phyloP scores from a whole-genome alignment of 495 filamentous ascomycete genomes.

The Podospora appendiculata region DNA sequence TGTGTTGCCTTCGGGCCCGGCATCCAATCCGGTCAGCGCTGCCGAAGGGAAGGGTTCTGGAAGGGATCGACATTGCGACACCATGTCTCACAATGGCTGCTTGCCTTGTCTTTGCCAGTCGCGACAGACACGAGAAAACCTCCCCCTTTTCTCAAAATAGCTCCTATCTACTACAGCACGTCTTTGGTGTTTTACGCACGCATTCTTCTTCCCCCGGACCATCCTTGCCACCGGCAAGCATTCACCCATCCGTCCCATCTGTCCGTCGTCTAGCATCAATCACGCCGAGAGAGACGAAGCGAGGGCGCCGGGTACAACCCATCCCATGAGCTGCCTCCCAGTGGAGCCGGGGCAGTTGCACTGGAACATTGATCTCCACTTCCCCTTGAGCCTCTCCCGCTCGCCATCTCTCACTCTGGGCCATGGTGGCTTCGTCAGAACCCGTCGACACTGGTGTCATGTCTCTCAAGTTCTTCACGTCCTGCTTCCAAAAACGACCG shows the following conservation, averaged over 20 bases:
- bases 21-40: too few species aligned
- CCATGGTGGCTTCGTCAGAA: slow-evolving; percentile 2
- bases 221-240: too few species aligned
- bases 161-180: not conserved
- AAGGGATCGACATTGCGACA: slow-evolving; percentile 23
- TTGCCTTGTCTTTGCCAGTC: not conserved
- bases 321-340: slow-evolving; percentile 1
- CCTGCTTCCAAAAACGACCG: slow-evolving; percentile 19
- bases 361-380: slow-evolving; percentile 3
- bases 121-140: not conserved
- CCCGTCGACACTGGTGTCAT: slow-evolving; percentile 5
- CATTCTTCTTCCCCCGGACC: too few species aligned
- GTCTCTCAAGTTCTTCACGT: slow-evolving; percentile 16
- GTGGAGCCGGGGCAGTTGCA: slow-evolving; percentile 3
- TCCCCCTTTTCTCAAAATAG: not conserved
- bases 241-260: too few species aligned
- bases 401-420: not conserved
- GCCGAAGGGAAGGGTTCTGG: slow-evolving; percentile 8
- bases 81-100: slow-evolving; percentile 19
- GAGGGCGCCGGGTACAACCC: not conserved
- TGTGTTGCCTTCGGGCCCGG: too few species aligned
- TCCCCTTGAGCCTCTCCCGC: not conserved
- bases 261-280: too few species aligned
- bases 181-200: not conserved
- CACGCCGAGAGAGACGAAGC: not conserved